Evolutionary conservation across 108 stramenopile genomes (phyloP).

Genomic region (Skeletonema costatum): DNA sequence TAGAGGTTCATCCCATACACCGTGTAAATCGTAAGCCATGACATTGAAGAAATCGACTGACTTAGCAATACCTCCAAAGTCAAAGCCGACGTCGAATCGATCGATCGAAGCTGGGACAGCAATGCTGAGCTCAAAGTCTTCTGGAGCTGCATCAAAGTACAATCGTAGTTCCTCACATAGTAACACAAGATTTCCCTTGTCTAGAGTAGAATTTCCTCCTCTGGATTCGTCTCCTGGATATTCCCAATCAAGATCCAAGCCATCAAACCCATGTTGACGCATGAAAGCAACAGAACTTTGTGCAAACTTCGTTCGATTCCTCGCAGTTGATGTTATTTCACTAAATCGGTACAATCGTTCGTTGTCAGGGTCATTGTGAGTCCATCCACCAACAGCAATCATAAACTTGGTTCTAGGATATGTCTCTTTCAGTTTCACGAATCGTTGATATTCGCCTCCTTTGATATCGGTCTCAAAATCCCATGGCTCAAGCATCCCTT

Average conservation of each 20-base stretch:
- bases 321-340: conserved; percentile 25
- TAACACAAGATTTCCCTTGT: conserved; percentile 42
- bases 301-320: conserved; percentile 34
- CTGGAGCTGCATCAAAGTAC: conserved; percentile 48
- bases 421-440: conserved; percentile 23
- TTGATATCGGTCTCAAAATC: conserved; percentile 35
- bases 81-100: conserved; percentile 36
- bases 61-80: conserved; percentile 31
- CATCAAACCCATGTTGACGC: conserved; percentile 40
- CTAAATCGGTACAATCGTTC: conserved; percentile 47
- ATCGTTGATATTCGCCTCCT: conserved; percentile 30
- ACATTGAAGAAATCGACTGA: conserved; percentile 48
- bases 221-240: conserved; percentile 46
- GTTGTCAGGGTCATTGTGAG: conserved; percentile 48
- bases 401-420: conserved; percentile 34
- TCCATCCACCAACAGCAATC: conserved; percentile 51
- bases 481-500: conserved; percentile 40
- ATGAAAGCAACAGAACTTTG: conserved; percentile 43
- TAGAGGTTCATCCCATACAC: conserved; percentile 40
- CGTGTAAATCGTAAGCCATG: conserved; percentile 52
- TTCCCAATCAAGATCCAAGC: conserved; percentile 52
- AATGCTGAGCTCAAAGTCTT: conserved; percentile 46
- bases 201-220: conserved; percentile 35
- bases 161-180: conserved; percentile 38
- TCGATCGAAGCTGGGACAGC: conserved; percentile 35